Percentiles rank a stretch among this genome's conserved stretches.
Evolutionary conservation across 352 stramenopile genomes (phyloP).

Genomic region (Phytophthora parvispora): DNA sequence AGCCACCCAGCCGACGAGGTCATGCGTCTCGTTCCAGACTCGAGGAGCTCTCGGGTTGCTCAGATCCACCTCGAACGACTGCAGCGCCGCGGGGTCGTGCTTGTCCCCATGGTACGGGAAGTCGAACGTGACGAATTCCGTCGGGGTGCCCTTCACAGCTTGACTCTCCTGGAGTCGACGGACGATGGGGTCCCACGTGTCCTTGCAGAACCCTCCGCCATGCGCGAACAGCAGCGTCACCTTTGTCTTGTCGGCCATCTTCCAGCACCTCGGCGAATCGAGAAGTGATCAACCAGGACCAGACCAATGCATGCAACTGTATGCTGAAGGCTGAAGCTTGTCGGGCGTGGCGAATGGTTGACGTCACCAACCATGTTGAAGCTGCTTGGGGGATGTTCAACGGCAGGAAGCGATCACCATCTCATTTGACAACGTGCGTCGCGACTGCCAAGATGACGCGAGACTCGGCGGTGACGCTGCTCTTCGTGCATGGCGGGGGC

Average conservation of each 20-base stretch:
- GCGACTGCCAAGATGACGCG: conserved; percentile 9
- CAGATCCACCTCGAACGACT: conserved; percentile 34
- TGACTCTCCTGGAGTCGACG: conserved; percentile 32
- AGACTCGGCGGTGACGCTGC: conserved; percentile 28
- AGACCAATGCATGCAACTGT: conserved; percentile 12
- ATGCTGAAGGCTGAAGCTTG: conserved; percentile 12
- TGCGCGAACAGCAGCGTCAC: conserved; percentile 60
- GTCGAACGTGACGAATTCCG: conserved; percentile 48
- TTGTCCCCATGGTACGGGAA: conserved; percentile 59
- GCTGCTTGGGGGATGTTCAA: conserved; percentile 7
- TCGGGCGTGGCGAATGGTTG: conserved; percentile 20
- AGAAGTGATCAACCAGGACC: conserved; percentile 3
- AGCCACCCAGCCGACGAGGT: conserved; percentile 29
- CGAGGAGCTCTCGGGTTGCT: conserved; percentile 34
- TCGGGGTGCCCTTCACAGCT: conserved; percentile 30
- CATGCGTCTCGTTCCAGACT: conserved; percentile 36
- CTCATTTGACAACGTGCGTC: conserved; percentile 12
- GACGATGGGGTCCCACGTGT: conserved; percentile 57
- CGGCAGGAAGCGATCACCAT: background rate
- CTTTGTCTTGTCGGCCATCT: conserved; percentile 30
- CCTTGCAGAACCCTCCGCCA: conserved; percentile 55
- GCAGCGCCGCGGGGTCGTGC: conserved; percentile 17
- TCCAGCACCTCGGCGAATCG: background rate
- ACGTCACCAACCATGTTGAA: conserved; percentile 39
- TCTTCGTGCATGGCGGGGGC: conserved; percentile 54